These are phyloP conservation scores for Eutrema yunnanense DNA, from an alignment of 345 rosid genomes.

Conservation along the genomic window DNA sequence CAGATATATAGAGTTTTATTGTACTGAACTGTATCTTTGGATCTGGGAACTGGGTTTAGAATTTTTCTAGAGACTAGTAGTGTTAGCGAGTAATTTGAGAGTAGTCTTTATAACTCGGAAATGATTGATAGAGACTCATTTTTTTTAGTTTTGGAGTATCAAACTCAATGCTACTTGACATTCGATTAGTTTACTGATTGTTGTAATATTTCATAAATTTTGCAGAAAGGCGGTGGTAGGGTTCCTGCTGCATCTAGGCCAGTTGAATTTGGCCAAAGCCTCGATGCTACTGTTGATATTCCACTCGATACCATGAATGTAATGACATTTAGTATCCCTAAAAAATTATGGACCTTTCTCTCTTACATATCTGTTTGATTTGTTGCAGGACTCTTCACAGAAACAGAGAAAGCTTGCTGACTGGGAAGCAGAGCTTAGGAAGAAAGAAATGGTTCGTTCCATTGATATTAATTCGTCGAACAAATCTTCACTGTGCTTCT, in stretches of 20 bases:
- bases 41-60: constrained; percentile 6
- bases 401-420: constrained; percentile 73
- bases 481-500: background rate
- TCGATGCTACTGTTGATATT: constrained; percentile 84
- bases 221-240: constrained; percentile 71
- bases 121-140: too few relatives aligned
- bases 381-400: constrained; percentile 58
- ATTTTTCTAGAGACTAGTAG: background rate
- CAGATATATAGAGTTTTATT: background rate
- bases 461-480: background rate
- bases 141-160: background rate
- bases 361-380: constrained; percentile 7
- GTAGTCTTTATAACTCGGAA: background rate
- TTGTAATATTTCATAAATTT: background rate
- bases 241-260: constrained; percentile 56
- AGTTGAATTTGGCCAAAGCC: constrained; percentile 54
- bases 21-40: background rate
- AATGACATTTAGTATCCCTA: constrained; percentile 13
- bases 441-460: constrained; percentile 62
- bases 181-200: background rate
- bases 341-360: background rate
- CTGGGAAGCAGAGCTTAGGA: constrained; percentile 93
- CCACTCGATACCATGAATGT: constrained; percentile 80
- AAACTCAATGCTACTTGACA: background rate
- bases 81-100: background rate